Conservation (phyloP, 2,329 filamentous ascomycete genomes). For the Lizonia empirigonia region DNA sequence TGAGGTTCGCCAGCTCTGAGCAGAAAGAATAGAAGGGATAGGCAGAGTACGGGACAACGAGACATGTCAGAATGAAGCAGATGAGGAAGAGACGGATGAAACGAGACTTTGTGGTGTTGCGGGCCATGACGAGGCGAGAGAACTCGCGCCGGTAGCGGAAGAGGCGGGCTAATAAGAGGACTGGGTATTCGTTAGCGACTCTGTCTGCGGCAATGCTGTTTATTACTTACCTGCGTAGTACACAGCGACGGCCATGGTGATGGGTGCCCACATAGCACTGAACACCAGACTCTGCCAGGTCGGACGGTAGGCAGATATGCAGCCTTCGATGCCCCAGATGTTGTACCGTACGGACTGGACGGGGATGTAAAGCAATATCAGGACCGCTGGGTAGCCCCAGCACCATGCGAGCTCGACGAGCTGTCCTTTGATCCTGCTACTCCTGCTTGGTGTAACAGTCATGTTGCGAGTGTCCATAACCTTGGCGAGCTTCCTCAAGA, state of each 20-base stretch:
- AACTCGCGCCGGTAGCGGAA: conserved; percentile 65
- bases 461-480: conserved; percentile 66
- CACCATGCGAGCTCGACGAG: conserved; percentile 62
- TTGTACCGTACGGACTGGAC: conserved; percentile 65
- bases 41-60: conserved; percentile 57
- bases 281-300: conserved; percentile 65
- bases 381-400: conserved; percentile 59
- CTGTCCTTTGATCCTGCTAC: conserved; percentile 54
- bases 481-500: conserved; percentile 64
- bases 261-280: conserved; percentile 60
- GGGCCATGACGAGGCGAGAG: conserved; percentile 59
- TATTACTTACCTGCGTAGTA: conserved; percentile 63
- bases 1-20: conserved; percentile 30
- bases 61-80: conserved; percentile 55
- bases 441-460: conserved; percentile 56
- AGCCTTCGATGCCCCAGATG: conserved; percentile 65
- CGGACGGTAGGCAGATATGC: conserved; percentile 58
- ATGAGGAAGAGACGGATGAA: conserved; percentile 68
- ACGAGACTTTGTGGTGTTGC: conserved; percentile 62
- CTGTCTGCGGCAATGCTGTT: background rate
- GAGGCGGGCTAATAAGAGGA: conserved; percentile 65
- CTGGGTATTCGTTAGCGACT: conserved; percentile 47
- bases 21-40: conserved; percentile 57
- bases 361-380: conserved; percentile 63
- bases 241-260: conserved; percentile 59